Base-by-base conservation (phyloP, 805 yeast species). In the Metschnikowia colocasiae region DNA sequence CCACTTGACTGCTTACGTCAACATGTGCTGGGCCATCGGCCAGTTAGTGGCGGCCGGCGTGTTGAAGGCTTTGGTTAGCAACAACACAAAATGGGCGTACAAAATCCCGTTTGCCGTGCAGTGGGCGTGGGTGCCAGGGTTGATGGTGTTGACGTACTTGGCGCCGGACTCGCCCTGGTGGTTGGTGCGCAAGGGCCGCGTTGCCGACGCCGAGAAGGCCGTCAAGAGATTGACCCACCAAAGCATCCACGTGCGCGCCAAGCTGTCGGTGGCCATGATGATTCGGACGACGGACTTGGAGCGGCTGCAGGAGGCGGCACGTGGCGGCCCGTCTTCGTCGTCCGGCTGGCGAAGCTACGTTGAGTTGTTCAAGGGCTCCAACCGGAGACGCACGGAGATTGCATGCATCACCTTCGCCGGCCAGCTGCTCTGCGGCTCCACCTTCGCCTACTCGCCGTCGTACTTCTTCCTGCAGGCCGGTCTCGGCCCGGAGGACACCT, bases 111-210 rank as follows among this genome's bases (percentile, higher is more conserved):
- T 76, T 58, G 83, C 80, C 2, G 48, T 80, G 7, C 86, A 81
- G 63, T 81, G 85, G 85, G 60, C 71, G 5, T 81, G 83, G 83
- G 77, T 81, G 9, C 58, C 72, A 8, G 79, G 80, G 29, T 58
- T 81, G 25, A 54, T 71, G 25, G 55, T 69, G 43, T 71, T 73
- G 15, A 67, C 74, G 9, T 65, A 49, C 45, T 59, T 76, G 5
- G 76, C 81, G 34, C 85, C 84, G 7, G 84, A 80, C 47, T 75
- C 81, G 9, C 85, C 85, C 23, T 75, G 79, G 75, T 80, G 80
- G 78, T 60, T 78, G 38, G 71, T 74, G 3, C 69, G 73, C 47
- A 67, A 68, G 51, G 75, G 73, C 3, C 61, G 62, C 40, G 42
- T 57, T 16, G 67, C 62, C 0, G 74, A 74, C 6, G 85, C 85